phyloP scores from a whole-genome alignment of 257 asterid genomes.

The Solanum stenotomum region DNA sequence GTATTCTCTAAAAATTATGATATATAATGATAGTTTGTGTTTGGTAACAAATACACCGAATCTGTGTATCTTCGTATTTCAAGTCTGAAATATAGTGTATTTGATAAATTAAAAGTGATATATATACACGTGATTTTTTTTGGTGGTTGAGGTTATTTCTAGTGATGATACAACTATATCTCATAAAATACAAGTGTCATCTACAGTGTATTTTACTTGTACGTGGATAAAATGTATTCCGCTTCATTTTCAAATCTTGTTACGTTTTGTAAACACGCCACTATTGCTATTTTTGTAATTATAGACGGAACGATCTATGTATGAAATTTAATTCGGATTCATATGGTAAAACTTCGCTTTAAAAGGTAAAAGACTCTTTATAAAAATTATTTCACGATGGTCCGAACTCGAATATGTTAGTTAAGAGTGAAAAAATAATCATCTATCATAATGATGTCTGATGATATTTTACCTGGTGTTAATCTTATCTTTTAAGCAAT shows the following conservation, averaged over 20 bases:
- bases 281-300: not conserved
- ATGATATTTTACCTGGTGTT: not conserved
- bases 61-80: not conserved
- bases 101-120: no score
- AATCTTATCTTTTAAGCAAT: not conserved
- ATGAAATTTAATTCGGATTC: no score
- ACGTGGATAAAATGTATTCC: not conserved
- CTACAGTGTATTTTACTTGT: not conserved
- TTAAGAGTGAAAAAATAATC: not conserved
- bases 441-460: not conserved
- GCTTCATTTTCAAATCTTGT: no score
- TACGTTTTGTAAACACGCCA: no score
- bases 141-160: not conserved
- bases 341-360: rapidly evolving
- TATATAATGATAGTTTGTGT: no score
- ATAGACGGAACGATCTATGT: no score
- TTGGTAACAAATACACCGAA: not conserved
- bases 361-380: not conserved
- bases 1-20: not conserved
- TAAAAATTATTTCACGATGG: not conserved
- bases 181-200: not conserved
- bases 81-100: no score
- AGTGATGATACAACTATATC: not conserved
- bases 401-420: not conserved
- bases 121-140: not conserved